Conservation (phyloP, 345 rosid species). For the Anastatica hierochuntica region DNA sequence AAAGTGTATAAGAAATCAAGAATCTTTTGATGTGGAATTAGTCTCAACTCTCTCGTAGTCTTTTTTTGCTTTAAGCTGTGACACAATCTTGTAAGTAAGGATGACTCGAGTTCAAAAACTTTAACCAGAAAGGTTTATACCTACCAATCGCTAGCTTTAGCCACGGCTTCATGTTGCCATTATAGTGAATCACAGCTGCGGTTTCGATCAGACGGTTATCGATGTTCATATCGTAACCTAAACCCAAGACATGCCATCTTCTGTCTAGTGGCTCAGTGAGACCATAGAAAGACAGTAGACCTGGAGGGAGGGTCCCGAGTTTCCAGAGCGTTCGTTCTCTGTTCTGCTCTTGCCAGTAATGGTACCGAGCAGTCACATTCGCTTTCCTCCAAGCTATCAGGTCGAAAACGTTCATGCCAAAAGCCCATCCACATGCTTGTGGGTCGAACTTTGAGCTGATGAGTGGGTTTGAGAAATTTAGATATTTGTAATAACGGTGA, state of each 20-base stretch:
- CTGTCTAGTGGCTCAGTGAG: conserved; percentile 95
- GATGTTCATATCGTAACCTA: conserved; percentile 77
- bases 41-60: conserved; percentile 15
- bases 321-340: conserved; percentile 70
- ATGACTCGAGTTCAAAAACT: conserved; percentile 69
- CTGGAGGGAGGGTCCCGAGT: conserved; percentile 91
- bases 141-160: conserved; percentile 68
- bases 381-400: conserved; percentile 86
- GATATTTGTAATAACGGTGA: conserved; percentile 93
- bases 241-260: conserved; percentile 95
- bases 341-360: conserved; percentile 82
- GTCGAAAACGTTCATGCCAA: conserved; percentile 91
- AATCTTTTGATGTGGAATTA: conserved; percentile 15
- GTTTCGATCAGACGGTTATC: conserved; percentile 85
- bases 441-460: conserved; percentile 97
- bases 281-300: conserved; percentile 84
- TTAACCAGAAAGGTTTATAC: conserved; percentile 87
- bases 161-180: conserved; percentile 98
- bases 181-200: conserved; percentile 92
- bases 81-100: conserved; percentile 62
- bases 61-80: conserved; percentile 40
- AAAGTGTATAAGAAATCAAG: conserved; percentile 16
- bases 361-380: conserved; percentile 79
- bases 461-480: conserved; percentile 80
- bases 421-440: conserved; percentile 98